Evolutionary conservation across 306 rosid genomes (phyloP), one percentile per base, ranked within the genome.

Genomic region (Pyrus communis): DNA sequence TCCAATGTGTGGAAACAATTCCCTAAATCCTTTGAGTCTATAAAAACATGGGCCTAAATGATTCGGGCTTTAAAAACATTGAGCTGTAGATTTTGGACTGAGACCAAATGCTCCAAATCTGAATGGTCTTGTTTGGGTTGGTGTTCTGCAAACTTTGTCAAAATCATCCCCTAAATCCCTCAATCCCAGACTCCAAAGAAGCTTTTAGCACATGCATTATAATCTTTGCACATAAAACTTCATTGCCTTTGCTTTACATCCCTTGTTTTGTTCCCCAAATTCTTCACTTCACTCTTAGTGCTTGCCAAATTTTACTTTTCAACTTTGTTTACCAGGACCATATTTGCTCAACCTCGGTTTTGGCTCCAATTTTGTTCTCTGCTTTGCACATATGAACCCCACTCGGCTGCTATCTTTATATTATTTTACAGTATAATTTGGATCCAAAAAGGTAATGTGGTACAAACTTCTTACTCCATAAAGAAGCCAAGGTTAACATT

Each of bases 381-480:
- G 18, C 46, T 58, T 27, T 54, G 30, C 25, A 49, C 64, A 28
- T 75, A 76, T 83, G 51, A 55, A 75, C 45, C 58, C 83, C 80
- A 74, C 82, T 52, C 25, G n/a, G 4, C 51, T 18, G 22, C 59
- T 38, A 18, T 66, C 69, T 43, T 51, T 63, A n/a, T 42, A 57
- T 66, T 6, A 27, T 61, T 61, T 73, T 42, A 49, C 43, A 22
- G 49, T 59, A 42, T 70, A 19, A 25, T 18, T 25, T 65, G 38
- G 69, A 13, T 65, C 65, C 21, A 19, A 71, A 78, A 67, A 66
- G 35, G 55, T 11, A 2, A 17, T 27, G 4, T 52, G 58, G 58
- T 66, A 22, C 78, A 18, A 65, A 58, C 79, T 76, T 72, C 78
- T 2, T 46, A 17, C 86, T 77, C 69, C 77, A 2, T 23, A 33